phyloP scores from a whole-genome alignment of 2,329 filamentous ascomycete genomes.

The Pseudopithomyces maydicus region DNA sequence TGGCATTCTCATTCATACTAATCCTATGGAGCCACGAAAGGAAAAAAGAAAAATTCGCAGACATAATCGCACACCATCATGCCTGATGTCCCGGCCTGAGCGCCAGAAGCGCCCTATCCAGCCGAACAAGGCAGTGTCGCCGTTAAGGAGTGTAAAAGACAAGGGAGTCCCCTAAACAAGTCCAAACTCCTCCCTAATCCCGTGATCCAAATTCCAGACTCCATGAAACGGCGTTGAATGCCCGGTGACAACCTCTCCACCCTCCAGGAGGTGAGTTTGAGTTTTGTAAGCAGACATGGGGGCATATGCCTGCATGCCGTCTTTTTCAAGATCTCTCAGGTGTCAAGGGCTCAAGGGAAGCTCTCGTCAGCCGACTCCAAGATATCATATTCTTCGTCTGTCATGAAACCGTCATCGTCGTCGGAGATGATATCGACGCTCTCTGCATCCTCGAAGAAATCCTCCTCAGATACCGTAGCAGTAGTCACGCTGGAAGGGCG shows the following conservation, averaged over 20 bases:
- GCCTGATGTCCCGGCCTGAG: not conserved
- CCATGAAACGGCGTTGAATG: conserved; percentile 6
- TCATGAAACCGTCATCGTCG: conserved; percentile 82
- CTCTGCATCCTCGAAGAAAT: conserved; percentile 64
- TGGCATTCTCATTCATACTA: conserved; percentile 27
- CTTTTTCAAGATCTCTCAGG: not conserved
- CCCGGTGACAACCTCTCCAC: not conserved
- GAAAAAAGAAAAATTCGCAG: conserved; percentile 14
- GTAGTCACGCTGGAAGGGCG: conserved; percentile 34
- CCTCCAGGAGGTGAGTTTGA: too few relatives aligned
- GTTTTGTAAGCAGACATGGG: not conserved
- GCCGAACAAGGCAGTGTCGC: conserved; percentile 19
- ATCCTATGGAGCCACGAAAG: conserved; percentile 14
- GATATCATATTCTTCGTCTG: conserved; percentile 98
- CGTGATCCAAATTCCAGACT: conserved; percentile 5
- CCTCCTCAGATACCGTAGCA: conserved; percentile 50
- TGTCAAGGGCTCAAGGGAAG: conserved; percentile 11
- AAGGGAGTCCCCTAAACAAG: conserved; percentile 18
- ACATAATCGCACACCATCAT: conserved; percentile 12
- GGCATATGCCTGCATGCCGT: not conserved
- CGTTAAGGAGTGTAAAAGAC: conserved; percentile 25
- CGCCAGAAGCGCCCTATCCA: conserved; percentile 16
- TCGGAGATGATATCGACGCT: conserved; percentile 58
- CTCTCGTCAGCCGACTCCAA: conserved; percentile 95
- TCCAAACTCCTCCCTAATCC: not conserved